Percentiles rank a stretch among this genome's conserved stretches.
Evolutionary conservation across 129 eudicot genomes (phyloP).

Genomic region (Artemisia annua): DNA sequence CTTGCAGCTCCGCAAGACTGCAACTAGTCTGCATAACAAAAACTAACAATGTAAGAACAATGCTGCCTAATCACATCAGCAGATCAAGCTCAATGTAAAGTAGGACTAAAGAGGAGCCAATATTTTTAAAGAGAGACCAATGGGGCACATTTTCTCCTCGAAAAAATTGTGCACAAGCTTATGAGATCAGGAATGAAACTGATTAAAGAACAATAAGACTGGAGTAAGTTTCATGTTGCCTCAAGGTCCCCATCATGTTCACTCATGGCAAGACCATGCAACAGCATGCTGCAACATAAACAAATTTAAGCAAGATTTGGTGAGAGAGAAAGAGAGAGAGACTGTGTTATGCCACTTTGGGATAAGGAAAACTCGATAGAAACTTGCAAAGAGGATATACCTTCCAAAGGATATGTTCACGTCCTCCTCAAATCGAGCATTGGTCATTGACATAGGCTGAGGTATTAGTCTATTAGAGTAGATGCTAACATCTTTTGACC

Average conservation of each 20-base stretch:
- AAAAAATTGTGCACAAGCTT: no score
- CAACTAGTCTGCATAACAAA: conserved; percentile 68
- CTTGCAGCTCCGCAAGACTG: conserved; percentile 98
- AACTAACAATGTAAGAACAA: conserved; percentile 3
- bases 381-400: conserved; percentile 28
- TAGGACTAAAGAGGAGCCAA: no score
- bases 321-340: background rate
- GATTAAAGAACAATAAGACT: conserved; percentile 2
- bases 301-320: conserved; percentile 18
- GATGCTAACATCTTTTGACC: conserved; percentile 89
- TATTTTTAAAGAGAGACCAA: no score
- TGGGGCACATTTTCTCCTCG: background rate
- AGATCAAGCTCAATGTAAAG: no score
- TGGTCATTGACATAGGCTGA: conserved; percentile 63
- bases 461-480: conserved; percentile 82
- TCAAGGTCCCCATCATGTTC: conserved; percentile 93
- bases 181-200: no score
- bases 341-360: background rate
- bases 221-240: conserved; percentile 42
- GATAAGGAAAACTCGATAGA: no score
- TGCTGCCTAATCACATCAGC: background rate
- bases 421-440: conserved; percentile 76
- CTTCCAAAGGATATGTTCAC: conserved; percentile 96
- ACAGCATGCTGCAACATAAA: conserved; percentile 71
- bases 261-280: conserved; percentile 72